Percentiles rank a stretch among this genome's conserved stretches.
Evolutionary conservation across 2,329 filamentous ascomycete genomes (phyloP).

Genomic region (Apiospora rasikravindrae): DNA sequence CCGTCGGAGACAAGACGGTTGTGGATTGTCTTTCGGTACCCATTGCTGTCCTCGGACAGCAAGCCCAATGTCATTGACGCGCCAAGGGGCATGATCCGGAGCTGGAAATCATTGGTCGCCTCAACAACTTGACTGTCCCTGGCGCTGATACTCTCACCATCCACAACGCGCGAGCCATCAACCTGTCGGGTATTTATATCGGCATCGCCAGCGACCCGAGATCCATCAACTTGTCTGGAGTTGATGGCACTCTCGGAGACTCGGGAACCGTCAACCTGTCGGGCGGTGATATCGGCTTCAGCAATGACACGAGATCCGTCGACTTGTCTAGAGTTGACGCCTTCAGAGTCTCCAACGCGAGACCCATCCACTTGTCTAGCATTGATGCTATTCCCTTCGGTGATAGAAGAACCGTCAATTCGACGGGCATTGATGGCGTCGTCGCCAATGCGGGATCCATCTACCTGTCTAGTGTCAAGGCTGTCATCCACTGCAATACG

Average conservation of each 20-base stretch:
- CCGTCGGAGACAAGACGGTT: conserved; percentile 7
- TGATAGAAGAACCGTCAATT: not conserved
- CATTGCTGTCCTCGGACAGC: conserved; percentile 4
- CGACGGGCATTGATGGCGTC: not conserved
- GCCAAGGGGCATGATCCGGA: conserved; percentile 20
- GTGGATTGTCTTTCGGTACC: conserved; percentile 11
- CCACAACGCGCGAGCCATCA: not conserved
- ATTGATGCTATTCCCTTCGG: not conserved
- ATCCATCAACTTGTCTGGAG: not conserved
- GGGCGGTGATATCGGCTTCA: not conserved
- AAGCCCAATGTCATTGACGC: conserved; percentile 20
- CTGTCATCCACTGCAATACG: not conserved
- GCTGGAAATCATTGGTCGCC: not conserved
- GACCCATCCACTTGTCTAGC: not conserved
- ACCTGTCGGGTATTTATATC: not conserved
- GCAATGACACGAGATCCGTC: not conserved
- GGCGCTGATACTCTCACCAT: not conserved
- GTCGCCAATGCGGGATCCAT: not conserved
- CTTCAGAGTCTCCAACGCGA: not conserved
- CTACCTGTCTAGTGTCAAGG: not conserved
- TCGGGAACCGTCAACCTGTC: not conserved
- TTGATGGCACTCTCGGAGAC: not conserved
- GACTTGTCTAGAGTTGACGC: not conserved
- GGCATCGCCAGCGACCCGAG: not conserved
- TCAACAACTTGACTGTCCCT: not conserved